Percentiles rank a stretch among this genome's conserved stretches.
phyloP scores from a whole-genome alignment of 1,284 basidiomycete species.

The Gastroboletus turbinatus region DNA sequence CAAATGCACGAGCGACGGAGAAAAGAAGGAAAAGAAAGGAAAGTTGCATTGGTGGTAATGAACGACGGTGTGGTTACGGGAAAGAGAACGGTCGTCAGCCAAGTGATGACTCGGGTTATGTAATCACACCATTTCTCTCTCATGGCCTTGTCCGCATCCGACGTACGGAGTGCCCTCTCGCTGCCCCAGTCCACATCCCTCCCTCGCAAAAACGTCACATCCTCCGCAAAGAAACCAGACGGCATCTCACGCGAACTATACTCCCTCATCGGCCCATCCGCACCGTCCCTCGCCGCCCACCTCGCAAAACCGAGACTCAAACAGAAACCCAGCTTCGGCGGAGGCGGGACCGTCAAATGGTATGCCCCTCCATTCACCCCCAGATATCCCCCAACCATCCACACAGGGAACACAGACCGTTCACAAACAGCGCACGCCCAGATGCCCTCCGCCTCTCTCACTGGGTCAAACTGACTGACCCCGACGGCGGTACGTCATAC shows the following conservation, averaged over 20 bases:
- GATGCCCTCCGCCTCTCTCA: constrained; percentile 64
- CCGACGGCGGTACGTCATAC: constrained; percentile 48
- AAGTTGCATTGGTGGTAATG: neutral
- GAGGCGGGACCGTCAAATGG: constrained; percentile 67
- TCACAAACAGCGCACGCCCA: constrained; percentile 63
- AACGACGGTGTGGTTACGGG: neutral
- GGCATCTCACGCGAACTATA: constrained; percentile 94
- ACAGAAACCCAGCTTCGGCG: constrained; percentile 74
- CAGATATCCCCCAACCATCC: neutral
- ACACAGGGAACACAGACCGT: constrained; percentile 71
- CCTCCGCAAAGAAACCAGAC: constrained; percentile 65
- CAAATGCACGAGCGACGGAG: neutral
- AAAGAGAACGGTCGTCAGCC: neutral
- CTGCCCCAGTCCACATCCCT: constrained; percentile 35
- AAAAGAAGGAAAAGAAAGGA: neutral
- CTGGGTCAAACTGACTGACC: constrained; percentile 67
- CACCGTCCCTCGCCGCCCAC: constrained; percentile 77
- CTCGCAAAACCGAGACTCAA: constrained; percentile 83
- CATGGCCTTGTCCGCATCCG: constrained; percentile 72
- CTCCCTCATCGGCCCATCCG: constrained; percentile 90
- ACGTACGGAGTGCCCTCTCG: constrained; percentile 79
- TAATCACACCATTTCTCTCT: neutral
- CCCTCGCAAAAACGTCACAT: constrained; percentile 10
- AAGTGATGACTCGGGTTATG: constrained; percentile 1
- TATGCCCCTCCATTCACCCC: constrained; percentile 23